Evolutionary conservation across 2,329 filamentous ascomycete species (phyloP), one percentile per base, ranked within the genome.

Genomic region (Aureobasidium lini): DNA sequence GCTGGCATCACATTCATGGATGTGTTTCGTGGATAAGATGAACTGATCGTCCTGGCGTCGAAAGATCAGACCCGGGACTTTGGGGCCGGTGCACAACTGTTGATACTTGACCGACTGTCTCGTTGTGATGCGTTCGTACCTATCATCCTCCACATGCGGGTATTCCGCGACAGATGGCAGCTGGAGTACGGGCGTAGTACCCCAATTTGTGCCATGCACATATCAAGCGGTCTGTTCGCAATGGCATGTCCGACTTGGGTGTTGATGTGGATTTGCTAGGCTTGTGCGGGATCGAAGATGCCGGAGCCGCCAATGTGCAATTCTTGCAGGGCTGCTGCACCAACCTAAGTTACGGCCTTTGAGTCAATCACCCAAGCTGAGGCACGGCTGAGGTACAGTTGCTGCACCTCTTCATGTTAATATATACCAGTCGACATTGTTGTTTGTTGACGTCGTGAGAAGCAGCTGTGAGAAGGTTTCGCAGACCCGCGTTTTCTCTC

Each of bases 321-420:
- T 54, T 54, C 23, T 54, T 29, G 50, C 50, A 54, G 50, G 50
- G 50, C 50, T 54, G 50, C 50, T 54, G 39, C 50, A 23, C 39
- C 50, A 43, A 34, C 50, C 50, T 40, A 23, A 31, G 28, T 23
- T 53, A 34, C 37, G 50, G 50, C 43, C 50, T 13, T 54, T 43
- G 50, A 23, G 50, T 54, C 50, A 36, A 52, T 13, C 2, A 52
- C 34, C 48, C 48, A 36, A 39, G 48, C 48, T 56, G 40, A 56
- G 40, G 37, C 52, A 34, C 31, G 28, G 31, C 44, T 29, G 52
- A 46, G 16, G 5, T 11, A 46, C 40, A 16, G 9, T 2, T 56
- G 39, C 52, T 56, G 52, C 52, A 56, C 31, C 11, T 31, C 32
- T 18, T 18, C 40, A 42, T 15, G 52, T 56, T 46, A 32, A 46